A percentile compares a stretch with the other conserved stretches of the same genome.
Evolutionary conservation across 176 grass and related monocot species (phyloP).

Genomic region (Bromus sterilis): DNA sequence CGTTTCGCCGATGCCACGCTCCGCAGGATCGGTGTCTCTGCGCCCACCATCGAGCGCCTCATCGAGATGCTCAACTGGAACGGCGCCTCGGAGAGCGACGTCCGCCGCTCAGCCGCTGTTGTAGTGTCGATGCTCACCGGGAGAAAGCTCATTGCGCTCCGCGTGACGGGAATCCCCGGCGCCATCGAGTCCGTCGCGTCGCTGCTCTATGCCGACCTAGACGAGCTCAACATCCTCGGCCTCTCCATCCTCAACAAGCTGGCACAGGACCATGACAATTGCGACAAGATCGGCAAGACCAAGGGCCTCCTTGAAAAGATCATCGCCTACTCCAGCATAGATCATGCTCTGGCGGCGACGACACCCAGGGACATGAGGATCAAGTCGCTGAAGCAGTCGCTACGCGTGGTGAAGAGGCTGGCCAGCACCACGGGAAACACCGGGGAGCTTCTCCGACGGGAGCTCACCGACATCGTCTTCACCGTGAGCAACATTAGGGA

Average conservation of each 20-base stretch:
- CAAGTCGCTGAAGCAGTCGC: slow-evolving; percentile 51
- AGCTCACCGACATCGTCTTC: slow-evolving; percentile 55
- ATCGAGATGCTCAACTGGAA: slow-evolving; percentile 68
- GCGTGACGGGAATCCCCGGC: slow-evolving; percentile 37
- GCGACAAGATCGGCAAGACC: slow-evolving; percentile 56
- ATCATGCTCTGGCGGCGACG: background rate
- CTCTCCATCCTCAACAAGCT: slow-evolving; percentile 63
- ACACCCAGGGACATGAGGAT: background rate
- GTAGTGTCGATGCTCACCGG: slow-evolving; percentile 40
- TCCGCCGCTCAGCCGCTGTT: slow-evolving; percentile 34
- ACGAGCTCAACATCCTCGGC: slow-evolving; percentile 51
- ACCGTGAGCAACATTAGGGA: slow-evolving; percentile 57
- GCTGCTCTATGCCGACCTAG: slow-evolving; percentile 35
- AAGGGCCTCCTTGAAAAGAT: slow-evolving; percentile 55
- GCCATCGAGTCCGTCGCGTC: slow-evolving; percentile 52
- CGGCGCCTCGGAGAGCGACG: slow-evolving; percentile 36
- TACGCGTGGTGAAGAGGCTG: slow-evolving; percentile 59
- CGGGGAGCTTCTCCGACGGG: slow-evolving; percentile 38
- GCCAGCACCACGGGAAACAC: slow-evolving; percentile 46
- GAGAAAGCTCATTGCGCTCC: slow-evolving; percentile 42
- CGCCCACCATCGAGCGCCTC: slow-evolving; percentile 26
- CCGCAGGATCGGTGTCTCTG: slow-evolving; percentile 33
- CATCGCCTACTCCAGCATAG: slow-evolving; percentile 43
- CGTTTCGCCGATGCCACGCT: slow-evolving; percentile 30
- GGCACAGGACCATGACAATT: slow-evolving; percentile 64